Evolutionary conservation across 768 basidiomycete genomes (phyloP), one percentile per base, ranked within the genome.

Genomic region (Obba rivulosa): DNA sequence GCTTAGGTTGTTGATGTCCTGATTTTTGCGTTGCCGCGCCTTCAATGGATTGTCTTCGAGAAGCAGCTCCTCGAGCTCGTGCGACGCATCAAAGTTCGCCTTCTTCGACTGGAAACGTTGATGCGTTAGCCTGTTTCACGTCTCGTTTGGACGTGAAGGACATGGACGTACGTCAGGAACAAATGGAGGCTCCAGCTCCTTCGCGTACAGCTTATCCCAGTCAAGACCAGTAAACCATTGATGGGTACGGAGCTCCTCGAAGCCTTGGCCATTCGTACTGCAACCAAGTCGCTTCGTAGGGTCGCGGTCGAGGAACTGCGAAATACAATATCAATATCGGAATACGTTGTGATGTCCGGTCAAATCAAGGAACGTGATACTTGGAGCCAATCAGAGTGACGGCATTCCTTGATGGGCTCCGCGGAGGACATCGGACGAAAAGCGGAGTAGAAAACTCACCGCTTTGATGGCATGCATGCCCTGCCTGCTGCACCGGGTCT

Each of bases 71-170:
- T 99, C 95, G 31, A 99, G 71, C 67, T 99, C 95, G 61, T 98
- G 94, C 11, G 95, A 97, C 22, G 95, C 94, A 63, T 99, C 95
- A 62, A 99, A 99, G 66, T 99, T 97, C 24, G 95, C 92, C 68
- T 96, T 96, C 72, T 97, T 98, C n/a, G 85, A 84, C 94, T 98
- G 61, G 11, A 41, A 11, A 44, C n/a, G n/a, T 24, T 13, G 43
- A 40, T 31, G 25, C 40, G 37, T 50, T 39, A 47, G 55, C 46
- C 28, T 51, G n/a, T 52, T 7, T 31, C 28, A 31, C 13, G 50
- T 49, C 17, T 45, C 35, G 46, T 20, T 35, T 34, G 35, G 45
- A 24, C 36, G 13, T 7, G 28, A 44, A 23, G 34, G 21, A 34
- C 21, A 34, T 21, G 34, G 13, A 73, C 81, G 56, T 63, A 87